Evolutionary conservation across 352 stramenopile genomes (phyloP).

Genomic region (Thraustotheca clavata): DNA sequence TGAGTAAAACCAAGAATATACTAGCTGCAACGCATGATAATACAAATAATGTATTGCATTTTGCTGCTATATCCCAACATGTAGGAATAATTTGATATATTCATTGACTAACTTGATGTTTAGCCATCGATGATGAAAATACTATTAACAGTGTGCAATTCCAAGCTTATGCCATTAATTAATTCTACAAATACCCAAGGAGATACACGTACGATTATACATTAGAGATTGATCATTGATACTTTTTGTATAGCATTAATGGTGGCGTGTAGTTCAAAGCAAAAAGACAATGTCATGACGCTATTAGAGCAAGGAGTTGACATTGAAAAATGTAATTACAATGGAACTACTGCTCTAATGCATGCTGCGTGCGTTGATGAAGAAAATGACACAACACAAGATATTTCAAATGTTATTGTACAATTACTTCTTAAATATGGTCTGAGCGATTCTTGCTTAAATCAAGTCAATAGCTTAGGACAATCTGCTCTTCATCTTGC

Average conservation of each 20-base stretch:
- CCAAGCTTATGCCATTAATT: constrained; percentile 41
- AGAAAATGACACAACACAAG: constrained; percentile 21
- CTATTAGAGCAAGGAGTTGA: constrained; percentile 39
- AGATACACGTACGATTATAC: constrained; percentile 49
- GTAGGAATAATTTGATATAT: constrained; percentile 25
- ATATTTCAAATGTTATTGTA: constrained; percentile 43
- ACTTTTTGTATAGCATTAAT: constrained; percentile 46
- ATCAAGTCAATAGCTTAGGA: constrained; percentile 34
- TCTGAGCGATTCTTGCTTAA: constrained; percentile 25
- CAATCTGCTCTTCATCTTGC: constrained; percentile 73
- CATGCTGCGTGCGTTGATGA: constrained; percentile 49
- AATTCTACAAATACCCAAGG: constrained; percentile 59
- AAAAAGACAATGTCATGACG: constrained; percentile 36
- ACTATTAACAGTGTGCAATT: constrained; percentile 35
- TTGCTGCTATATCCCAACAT: constrained; percentile 65
- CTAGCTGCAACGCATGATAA: constrained; percentile 48
- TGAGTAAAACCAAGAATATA: constrained; percentile 51
- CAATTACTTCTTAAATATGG: constrained; percentile 34
- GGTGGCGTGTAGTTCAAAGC: constrained; percentile 80
- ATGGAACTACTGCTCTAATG: constrained; percentile 68
- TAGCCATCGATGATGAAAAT: constrained; percentile 52
- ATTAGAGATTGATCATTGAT: background rate
- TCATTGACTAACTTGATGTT: background rate
- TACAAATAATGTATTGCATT: constrained; percentile 63
- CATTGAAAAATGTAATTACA: constrained; percentile 35